Evolutionary conservation across 225 moss, liverwort and hornwort genomes (phyloP).

Genomic region (Pseudoscleropodium purum): DNA sequence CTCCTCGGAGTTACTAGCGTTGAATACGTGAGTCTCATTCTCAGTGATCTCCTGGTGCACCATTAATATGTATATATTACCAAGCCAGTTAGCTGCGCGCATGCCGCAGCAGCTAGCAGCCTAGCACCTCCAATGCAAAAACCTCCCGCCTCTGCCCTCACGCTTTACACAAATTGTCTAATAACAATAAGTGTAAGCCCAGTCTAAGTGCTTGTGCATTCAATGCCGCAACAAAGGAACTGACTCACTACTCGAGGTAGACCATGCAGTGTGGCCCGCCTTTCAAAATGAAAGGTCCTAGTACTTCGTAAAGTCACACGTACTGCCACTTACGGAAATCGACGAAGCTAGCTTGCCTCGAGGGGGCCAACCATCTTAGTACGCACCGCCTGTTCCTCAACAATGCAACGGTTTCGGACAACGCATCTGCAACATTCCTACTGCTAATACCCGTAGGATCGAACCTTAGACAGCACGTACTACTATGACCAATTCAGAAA

Average conservation of each 20-base stretch:
- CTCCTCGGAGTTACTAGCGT: not conserved
- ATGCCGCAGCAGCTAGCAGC: not conserved
- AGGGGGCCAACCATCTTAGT: not conserved
- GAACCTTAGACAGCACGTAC: not conserved
- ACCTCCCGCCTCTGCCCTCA: not conserved
- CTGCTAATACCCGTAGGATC: not conserved
- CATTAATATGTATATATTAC: not conserved
- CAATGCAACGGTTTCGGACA: not conserved
- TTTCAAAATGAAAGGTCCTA: not conserved
- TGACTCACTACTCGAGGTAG: not conserved
- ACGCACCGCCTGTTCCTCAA: not conserved
- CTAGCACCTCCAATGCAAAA: not conserved
- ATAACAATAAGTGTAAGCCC: not conserved
- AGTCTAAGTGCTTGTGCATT: not conserved
- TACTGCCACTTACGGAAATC: not conserved
- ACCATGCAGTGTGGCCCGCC: not conserved
- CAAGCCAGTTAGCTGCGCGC: not conserved
- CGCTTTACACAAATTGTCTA: not conserved
- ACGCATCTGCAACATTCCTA: not conserved
- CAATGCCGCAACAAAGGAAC: not conserved
- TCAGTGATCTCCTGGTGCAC: not conserved
- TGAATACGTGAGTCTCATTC: not conserved
- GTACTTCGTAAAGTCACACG: not conserved
- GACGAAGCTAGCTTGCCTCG: not conserved
- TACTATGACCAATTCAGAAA: not conserved